Conservation (phyloP, 768 basidiomycete species). For the Lactarius quietus region DNA sequence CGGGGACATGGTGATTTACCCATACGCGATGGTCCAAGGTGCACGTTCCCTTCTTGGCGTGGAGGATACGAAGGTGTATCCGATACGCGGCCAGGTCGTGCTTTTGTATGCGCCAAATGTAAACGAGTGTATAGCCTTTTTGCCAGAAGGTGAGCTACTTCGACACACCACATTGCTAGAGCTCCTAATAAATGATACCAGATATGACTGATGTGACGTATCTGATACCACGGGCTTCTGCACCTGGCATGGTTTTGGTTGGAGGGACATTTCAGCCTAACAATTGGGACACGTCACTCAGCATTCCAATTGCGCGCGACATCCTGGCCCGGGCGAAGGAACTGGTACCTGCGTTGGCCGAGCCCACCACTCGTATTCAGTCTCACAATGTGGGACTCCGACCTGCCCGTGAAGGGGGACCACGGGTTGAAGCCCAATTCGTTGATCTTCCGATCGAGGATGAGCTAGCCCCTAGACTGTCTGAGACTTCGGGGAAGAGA, state of each 20-base stretch:
- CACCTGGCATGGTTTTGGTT: constrained; percentile 46
- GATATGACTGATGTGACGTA: constrained; percentile 40
- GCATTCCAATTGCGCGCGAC: constrained; percentile 38
- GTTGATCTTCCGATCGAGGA: constrained; percentile 36
- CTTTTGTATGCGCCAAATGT: constrained; percentile 68
- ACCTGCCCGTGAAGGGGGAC: constrained; percentile 52
- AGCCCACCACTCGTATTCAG: constrained; percentile 41
- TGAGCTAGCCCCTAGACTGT: constrained; percentile 26
- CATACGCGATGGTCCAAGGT: constrained; percentile 36
- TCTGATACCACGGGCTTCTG: constrained; percentile 56
- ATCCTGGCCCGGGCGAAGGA: constrained; percentile 47
- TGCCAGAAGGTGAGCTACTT: background rate
- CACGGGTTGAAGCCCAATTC: constrained; percentile 50
- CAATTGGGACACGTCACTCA: constrained; percentile 50
- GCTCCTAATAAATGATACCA: constrained; percentile 3
- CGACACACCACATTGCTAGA: background rate
- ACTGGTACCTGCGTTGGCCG: constrained; percentile 37
- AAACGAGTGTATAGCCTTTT: constrained; percentile 34
- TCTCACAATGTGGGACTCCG: constrained; percentile 57
- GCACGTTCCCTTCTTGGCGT: constrained; percentile 75
- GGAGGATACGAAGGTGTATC: constrained; percentile 69
- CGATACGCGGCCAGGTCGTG: constrained; percentile 83
- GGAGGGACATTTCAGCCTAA: constrained; percentile 55
- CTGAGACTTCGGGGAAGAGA: constrained; percentile 24
- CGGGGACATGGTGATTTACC: background rate